These are phyloP conservation scores for Fusarium heterosporum DNA, from an alignment of 2,329 filamentous ascomycete genomes.

Conservation along the genomic window DNA sequence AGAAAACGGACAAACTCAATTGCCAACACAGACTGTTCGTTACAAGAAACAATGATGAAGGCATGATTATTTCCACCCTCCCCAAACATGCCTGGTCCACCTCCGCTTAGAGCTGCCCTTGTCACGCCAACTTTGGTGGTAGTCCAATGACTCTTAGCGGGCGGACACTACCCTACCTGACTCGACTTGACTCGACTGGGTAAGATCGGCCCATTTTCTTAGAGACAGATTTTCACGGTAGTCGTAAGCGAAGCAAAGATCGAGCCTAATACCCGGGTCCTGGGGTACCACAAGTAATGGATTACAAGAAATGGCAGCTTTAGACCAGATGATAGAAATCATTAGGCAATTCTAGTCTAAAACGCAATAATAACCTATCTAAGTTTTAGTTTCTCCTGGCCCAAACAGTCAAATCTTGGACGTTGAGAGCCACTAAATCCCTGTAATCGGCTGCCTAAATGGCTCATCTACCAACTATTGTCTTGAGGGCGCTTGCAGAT, in stretches of 20 bases:
- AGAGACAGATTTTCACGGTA: background rate
- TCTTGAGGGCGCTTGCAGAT: constrained; percentile 17
- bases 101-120: constrained; percentile 19
- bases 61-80: background rate
- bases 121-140: background rate
- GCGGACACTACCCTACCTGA: background rate
- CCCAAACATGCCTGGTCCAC: constrained; percentile 9
- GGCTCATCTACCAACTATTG: background rate
- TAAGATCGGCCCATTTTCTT: background rate
- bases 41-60: background rate
- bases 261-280: too few relatives aligned
- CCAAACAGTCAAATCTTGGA: constrained; percentile 16
- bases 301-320: too few relatives aligned
- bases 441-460: constrained; percentile 23
- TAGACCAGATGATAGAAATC: too few relatives aligned
- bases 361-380: too few relatives aligned
- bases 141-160: background rate
- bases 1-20: background rate
- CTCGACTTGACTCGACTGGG: background rate
- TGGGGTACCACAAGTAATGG: too few relatives aligned
- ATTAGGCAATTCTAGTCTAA: too few relatives aligned
- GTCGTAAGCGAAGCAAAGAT: background rate
- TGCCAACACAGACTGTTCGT: background rate
- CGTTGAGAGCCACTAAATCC: constrained; percentile 1
- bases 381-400: background rate